Base-by-base conservation (phyloP, 306 rosid genomes). In the Cicer chorassanicum region DNA sequence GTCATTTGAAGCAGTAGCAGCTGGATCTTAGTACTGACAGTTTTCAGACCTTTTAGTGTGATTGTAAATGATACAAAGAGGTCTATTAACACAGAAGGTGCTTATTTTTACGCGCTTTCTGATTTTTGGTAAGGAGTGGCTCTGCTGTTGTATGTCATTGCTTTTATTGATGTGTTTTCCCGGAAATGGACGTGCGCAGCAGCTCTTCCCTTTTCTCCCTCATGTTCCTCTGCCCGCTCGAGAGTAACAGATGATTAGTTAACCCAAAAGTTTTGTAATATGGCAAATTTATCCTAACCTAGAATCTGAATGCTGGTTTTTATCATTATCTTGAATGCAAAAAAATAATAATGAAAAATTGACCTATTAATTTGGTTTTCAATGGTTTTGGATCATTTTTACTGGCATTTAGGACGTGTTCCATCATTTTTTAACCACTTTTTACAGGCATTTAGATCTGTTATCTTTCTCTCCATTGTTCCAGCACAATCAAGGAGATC, bases 1-100 rank as follows among this genome's bases (percentile, higher is more conserved):
- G 72, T 67, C 41, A 81, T 5, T 85, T 92, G 84, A 88, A 80
- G 91, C 87, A 69, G 78, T 92, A 90, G 81, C 51, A 87, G 80
- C 50, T 86, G 77, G 87, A 86, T 63, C 78, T 71, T 76, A 61
- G 82, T 8, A 63, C 84, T 66, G 82, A 82, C 78, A 66, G 48
- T 78, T 67, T 81, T 55, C 62, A 53, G 60, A 70, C 61, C 78
- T 72, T 42, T 39, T 71, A 82, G 83, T 74, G 77, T 60, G 14
- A 39, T 42, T 70, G 77, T 82, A 79, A 70, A 74, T 72, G 85
- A 71, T 74, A 68, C 73, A 71, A 74, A 76, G 81, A 71, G 87
- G 69, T 70, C 80, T 77, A 68, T 68, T 70, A 56, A 78, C 81
- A 74, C 74, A 73, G 93, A 82, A 86, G 83, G 90, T 82, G 93